These are phyloP conservation scores for Nemania bipapillata DNA, from an alignment of 2,329 filamentous ascomycete genomes.

Conservation along the genomic window DNA sequence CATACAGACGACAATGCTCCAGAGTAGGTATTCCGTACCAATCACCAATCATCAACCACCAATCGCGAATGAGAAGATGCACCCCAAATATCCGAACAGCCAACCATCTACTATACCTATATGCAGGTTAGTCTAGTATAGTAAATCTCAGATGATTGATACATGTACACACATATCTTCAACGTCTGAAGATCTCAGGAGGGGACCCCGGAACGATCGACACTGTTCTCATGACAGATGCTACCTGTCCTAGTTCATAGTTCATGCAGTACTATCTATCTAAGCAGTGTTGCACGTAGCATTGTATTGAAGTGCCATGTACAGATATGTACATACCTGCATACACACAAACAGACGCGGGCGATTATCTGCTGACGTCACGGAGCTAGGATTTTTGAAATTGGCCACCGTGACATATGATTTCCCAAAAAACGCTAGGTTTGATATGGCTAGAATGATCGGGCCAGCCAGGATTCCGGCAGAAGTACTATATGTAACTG, in stretches of 20 bases:
- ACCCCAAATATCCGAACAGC: constrained; percentile 11
- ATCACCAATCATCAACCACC: neutral
- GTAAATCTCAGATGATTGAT: constrained; percentile 1
- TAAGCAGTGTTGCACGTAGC: neutral
- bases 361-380: constrained; percentile 30
- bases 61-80: neutral
- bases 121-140: neutral
- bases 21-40: neutral
- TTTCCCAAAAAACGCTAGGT: constrained; percentile 1
- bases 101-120: too few species aligned
- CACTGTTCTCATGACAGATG: constrained; percentile 8
- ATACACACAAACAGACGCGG: neutral
- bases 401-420: constrained; percentile 33
- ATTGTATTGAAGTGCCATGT: too few species aligned
- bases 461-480: neutral
- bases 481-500: neutral
- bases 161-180: constrained; percentile 1
- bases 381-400: constrained; percentile 6
- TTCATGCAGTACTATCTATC: constrained; percentile 8
- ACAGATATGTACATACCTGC: neutral
- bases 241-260: constrained; percentile 5
- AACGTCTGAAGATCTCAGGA: constrained; percentile 11
- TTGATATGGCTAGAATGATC: neutral
- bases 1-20: neutral
- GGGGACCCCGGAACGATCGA: constrained; percentile 16